Base-by-base conservation (phyloP, 2,329 filamentous ascomycete species). In the Colletotrichum sp. region DNA sequence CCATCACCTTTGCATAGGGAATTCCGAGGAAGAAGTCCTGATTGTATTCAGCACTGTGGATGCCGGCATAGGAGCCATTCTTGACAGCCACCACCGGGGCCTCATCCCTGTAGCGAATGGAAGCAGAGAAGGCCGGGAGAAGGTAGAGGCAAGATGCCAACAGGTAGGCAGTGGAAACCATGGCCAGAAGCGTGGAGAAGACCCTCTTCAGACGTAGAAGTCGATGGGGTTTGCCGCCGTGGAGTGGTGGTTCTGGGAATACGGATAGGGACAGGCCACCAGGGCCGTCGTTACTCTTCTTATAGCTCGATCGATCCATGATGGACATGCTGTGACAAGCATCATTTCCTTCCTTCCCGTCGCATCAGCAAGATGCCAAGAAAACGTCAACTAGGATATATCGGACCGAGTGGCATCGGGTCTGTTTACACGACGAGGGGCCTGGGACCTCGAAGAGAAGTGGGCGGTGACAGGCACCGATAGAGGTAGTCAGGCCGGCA, bases 1-100 rank as follows among this genome's bases (percentile, higher is more conserved):
- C 12, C 36, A 77, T 60, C 21, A 79, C 72, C 64, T 78, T 74
- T 16, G 89, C 90, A 79, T 88, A 91, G 0, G 89, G 90, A 8
- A 92, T 86, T 3, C 86, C 87, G 9, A 88, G 80, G 77, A 89
- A 89, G 74, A 86, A 83, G 69, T 90, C 87, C 34, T 88, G 87
- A 28, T 85, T 77, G 64, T 87, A 89, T 4, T 81, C 77, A 1
- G 81, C 55, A 38, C 81, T 83, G 64, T 84, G 80, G 3, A 82
- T 71, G 1, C 88, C 87, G 24, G 78, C 65, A 67, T 87, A 87
- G 1, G 86, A 84, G 21, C 74, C 74, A 28, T 76, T 76, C 67
- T 75, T 76, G 8, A 76, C 60, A 8, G 13, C 52, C 7, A 76
- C 72, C n/a, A 75, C 72, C 18, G 74, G 74, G 12, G 15, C 52